These are phyloP conservation scores for Ophiocordyceps camponoti-saundersi DNA, from an alignment of 2,329 filamentous ascomycete species.

Conservation along the genomic window DNA sequence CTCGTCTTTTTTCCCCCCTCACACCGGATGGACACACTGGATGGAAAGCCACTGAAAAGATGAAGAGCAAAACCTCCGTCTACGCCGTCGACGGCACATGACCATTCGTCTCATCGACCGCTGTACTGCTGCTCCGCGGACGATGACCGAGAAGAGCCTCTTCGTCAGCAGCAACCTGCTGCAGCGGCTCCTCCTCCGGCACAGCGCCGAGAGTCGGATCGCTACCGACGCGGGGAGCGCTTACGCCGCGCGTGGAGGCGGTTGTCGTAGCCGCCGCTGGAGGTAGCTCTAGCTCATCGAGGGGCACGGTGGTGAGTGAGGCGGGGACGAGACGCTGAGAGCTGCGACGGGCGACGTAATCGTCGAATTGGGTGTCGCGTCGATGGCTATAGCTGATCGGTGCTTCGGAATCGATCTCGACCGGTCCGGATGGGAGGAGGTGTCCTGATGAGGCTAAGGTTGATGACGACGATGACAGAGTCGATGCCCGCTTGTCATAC, in stretches of 20 bases:
- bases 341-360: slow-evolving; percentile 19
- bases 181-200: slow-evolving; percentile 17
- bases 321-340: not conserved
- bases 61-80: too few relatives aligned
- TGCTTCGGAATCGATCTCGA: not conserved
- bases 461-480: too few relatives aligned
- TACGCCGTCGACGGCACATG: too few relatives aligned
- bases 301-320: not conserved
- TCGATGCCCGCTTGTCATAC: too few relatives aligned
- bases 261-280: not conserved
- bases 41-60: too few relatives aligned
- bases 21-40: too few relatives aligned
- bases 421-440: not conserved
- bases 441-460: too few relatives aligned
- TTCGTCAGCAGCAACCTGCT: too few relatives aligned
- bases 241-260: not conserved
- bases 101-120: too few relatives aligned
- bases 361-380: slow-evolving; percentile 29
- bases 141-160: not conserved
- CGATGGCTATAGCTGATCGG: slow-evolving; percentile 22
- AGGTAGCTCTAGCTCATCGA: not conserved
- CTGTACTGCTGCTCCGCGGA: not conserved
- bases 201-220: slow-evolving; percentile 15
- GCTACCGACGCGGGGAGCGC: not conserved
- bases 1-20: too few relatives aligned